These are phyloP conservation scores for Solanum lycopersicoides DNA, from an alignment of 257 asterid genomes.

Conservation along the genomic window DNA sequence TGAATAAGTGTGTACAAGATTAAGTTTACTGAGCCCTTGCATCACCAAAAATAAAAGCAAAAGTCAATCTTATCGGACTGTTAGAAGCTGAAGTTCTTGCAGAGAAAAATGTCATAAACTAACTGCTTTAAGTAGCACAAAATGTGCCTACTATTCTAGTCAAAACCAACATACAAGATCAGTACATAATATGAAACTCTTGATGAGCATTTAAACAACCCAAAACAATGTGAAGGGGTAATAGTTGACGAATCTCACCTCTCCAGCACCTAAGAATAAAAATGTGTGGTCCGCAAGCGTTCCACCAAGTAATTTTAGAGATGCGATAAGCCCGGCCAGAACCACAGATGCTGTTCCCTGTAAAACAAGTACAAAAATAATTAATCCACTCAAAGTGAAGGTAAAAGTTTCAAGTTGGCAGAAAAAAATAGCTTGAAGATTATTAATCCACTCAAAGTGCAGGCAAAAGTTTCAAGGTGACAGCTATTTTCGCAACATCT, in stretches of 20 bases:
- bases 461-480: not conserved
- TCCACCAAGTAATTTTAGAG: slow-evolving; percentile 65
- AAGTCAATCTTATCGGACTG: not conserved
- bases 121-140: not conserved
- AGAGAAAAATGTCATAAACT: not conserved
- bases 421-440: not conserved
- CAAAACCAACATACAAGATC: not conserved
- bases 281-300: slow-evolving; percentile 73
- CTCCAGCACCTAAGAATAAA: slow-evolving; percentile 98
- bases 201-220: not conserved
- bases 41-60: not conserved
- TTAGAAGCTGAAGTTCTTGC: not conserved
- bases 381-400: not conserved
- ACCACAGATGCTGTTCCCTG: slow-evolving; percentile 97
- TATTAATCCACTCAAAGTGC: not conserved
- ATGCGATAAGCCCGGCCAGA: slow-evolving; percentile 70
- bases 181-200: not conserved
- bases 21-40: not conserved
- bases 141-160: not conserved
- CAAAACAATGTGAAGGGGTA: not conserved
- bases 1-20: not conserved
- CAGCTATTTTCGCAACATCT: not conserved
- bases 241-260: slow-evolving; percentile 28
- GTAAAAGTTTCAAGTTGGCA: not conserved
- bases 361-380: not conserved